Evolutionary conservation across 139 green algal genomes (phyloP).

Genomic region (Coelastrella sp.): DNA sequence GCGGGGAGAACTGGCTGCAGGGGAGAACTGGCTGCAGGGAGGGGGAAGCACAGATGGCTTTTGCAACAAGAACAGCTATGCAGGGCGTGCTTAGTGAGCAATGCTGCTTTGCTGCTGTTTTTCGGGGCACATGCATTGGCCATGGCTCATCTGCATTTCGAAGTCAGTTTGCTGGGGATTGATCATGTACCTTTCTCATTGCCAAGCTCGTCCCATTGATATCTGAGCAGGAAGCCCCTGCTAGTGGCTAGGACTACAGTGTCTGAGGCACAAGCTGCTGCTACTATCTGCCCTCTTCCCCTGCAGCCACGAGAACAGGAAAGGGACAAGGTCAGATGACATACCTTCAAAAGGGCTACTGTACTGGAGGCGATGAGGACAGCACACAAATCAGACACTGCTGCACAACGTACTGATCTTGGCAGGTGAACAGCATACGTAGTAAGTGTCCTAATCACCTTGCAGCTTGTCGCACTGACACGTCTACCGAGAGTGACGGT

Average conservation of each 20-base stretch:
- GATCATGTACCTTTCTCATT: constrained; percentile 63
- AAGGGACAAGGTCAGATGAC: too few species aligned
- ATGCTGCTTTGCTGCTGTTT: background rate
- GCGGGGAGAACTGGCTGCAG: too few species aligned
- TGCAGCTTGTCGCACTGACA: constrained; percentile 42
- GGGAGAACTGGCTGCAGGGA: too few species aligned
- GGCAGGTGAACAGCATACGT: background rate
- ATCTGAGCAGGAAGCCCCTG: constrained; percentile 80
- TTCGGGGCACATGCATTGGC: too few species aligned
- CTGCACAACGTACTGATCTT: background rate
- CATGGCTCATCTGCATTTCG: too few species aligned
- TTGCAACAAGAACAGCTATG: too few species aligned
- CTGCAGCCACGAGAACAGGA: constrained; percentile 43
- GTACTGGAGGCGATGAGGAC: too few species aligned
- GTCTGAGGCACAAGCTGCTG: constrained; percentile 68
- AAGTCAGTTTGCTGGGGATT: too few species aligned
- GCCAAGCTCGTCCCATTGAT: constrained; percentile 74
- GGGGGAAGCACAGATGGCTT: too few species aligned
- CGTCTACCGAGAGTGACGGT: constrained; percentile 42
- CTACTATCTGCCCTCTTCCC: constrained; percentile 66
- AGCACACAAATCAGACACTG: too few species aligned
- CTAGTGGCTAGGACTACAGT: constrained; percentile 80
- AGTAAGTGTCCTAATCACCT: constrained; percentile 1
- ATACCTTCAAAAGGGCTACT: too few species aligned
- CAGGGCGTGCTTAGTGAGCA: too few species aligned